phyloP scores from a whole-genome alignment of 2,329 filamentous ascomycete species.

The Penicillium brevicompactum region DNA sequence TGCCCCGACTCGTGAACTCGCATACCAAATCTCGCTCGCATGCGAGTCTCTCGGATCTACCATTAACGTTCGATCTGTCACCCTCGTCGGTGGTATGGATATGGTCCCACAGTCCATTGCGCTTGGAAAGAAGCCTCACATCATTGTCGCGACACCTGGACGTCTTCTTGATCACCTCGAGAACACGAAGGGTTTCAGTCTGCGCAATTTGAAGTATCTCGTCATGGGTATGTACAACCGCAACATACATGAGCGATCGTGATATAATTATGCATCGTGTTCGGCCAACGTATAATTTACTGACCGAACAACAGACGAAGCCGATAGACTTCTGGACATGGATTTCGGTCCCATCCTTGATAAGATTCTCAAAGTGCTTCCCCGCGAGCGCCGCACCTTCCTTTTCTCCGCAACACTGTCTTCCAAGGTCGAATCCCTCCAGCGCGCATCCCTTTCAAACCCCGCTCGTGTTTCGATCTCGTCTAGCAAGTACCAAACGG shows the following conservation, averaged over 20 bases:
- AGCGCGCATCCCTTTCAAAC: conserved; percentile 83
- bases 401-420: conserved; percentile 95
- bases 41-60: conserved; percentile 86
- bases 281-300: neutral
- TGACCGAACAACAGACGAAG: conserved; percentile 1
- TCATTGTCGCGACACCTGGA: conserved; percentile 89
- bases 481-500: conserved; percentile 84
- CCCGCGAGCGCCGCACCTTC: conserved; percentile 74
- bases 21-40: conserved; percentile 83
- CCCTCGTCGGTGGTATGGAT: conserved; percentile 91
- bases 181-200: conserved; percentile 93
- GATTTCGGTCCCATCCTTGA: conserved; percentile 92
- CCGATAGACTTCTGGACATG: conserved; percentile 73
- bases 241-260: conserved; percentile 45
- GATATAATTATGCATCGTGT: neutral
- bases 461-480: conserved; percentile 82
- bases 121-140: conserved; percentile 92
- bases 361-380: conserved; percentile 88
- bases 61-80: conserved; percentile 83
- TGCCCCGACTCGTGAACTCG: conserved; percentile 89
- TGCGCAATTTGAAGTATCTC: conserved; percentile 79
- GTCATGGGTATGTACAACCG: conserved; percentile 67
- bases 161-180: conserved; percentile 89
- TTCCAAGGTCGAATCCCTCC: conserved; percentile 88
- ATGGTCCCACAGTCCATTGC: conserved; percentile 92